Evolutionary conservation across 345 rosid genomes (phyloP).

Genomic region (Linum lewisii): DNA sequence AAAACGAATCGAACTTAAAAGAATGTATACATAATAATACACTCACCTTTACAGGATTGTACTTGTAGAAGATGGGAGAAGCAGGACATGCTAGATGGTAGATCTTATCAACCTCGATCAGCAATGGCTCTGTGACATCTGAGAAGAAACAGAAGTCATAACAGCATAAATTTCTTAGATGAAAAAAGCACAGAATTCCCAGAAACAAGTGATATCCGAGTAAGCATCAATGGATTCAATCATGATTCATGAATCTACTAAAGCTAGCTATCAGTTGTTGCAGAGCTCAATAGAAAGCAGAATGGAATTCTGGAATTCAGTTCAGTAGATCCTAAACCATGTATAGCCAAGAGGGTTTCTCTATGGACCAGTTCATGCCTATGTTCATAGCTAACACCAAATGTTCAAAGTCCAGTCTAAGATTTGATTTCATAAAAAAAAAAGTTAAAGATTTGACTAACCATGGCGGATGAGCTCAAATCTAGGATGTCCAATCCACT

Average conservation of each 20-base stretch:
- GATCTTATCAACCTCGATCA: slow-evolving; percentile 88
- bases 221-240: background rate
- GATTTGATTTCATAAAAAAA: too few relatives aligned
- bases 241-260: too few relatives aligned
- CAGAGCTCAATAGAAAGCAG: too few relatives aligned
- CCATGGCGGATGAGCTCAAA: slow-evolving; percentile 97
- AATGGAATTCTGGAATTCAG: too few relatives aligned
- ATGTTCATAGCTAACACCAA: too few relatives aligned
- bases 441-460: slow-evolving; percentile 24
- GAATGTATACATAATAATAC: too few relatives aligned
- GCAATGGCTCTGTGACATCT: slow-evolving; percentile 82
- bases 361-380: too few relatives aligned
- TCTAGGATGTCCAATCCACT: slow-evolving; percentile 93
- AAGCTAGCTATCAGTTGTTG: too few relatives aligned
- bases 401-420: too few relatives aligned
- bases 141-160: slow-evolving; percentile 12
- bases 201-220: background rate
- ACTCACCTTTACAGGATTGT: slow-evolving; percentile 91
- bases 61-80: slow-evolving; percentile 89
- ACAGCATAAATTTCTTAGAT: background rate
- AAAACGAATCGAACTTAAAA: too few relatives aligned
- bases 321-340: too few relatives aligned
- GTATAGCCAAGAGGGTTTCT: too few relatives aligned
- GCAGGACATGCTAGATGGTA: slow-evolving; percentile 99
- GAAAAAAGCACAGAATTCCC: background rate